Evolutionary conservation across 441 rosid genomes (phyloP).

Genomic region (Bruguiera hainesii): DNA sequence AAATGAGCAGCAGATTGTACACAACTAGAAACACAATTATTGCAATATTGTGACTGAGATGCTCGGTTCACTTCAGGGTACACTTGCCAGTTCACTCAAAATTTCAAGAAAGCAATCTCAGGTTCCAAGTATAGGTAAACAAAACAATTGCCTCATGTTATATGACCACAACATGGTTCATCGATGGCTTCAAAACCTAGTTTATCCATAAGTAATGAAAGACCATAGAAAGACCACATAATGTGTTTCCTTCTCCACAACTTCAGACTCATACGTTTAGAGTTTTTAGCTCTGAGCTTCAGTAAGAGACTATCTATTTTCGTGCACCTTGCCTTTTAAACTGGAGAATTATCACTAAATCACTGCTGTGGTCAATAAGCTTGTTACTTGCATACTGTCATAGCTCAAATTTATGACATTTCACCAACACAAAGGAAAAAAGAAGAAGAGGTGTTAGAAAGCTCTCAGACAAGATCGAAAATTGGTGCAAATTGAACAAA

Average conservation of each 20-base stretch:
- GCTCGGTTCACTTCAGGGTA: not conserved
- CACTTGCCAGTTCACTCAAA: not conserved
- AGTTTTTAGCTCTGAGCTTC: not conserved
- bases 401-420: not conserved
- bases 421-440: too few species aligned
- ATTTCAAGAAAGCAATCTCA: not conserved
- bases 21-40: not conserved
- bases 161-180: not conserved
- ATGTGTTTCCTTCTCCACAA: not conserved
- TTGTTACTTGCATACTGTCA: not conserved
- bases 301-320: not conserved
- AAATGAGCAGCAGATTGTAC: not conserved
- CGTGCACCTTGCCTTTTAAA: too few species aligned
- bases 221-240: not conserved
- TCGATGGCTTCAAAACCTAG: too few species aligned
- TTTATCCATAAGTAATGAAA: not conserved
- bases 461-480: constrained; percentile 9
- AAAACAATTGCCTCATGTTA: not conserved
- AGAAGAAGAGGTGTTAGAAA: too few species aligned
- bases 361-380: not conserved
- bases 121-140: not conserved
- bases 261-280: not conserved
- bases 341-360: constrained; percentile 4
- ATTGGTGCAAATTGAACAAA: constrained; percentile 7
- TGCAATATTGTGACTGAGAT: not conserved